Base-by-base conservation (phyloP, 192 early-diverging fungal species). In the Funneliformis geosporum region DNA sequence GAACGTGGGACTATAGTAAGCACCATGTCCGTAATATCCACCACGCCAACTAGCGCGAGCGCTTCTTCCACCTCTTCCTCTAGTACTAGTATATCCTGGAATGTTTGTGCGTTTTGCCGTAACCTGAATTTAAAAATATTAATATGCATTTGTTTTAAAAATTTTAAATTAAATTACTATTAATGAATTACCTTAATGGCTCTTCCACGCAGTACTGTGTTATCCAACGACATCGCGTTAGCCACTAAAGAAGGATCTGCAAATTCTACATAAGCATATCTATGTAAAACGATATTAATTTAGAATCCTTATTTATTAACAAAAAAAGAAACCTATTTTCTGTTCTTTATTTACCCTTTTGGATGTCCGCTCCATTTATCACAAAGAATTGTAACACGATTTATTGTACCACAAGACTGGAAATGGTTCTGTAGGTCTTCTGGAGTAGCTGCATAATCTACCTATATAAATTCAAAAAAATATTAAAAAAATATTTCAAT, bases 251-350 rank as follows among this genome's bases (percentile, higher is more conserved):
- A 86, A 10, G 90, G 84, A 73, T 96, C 92, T 23, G 93, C 94
- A 92, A 99, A 99, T 84, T 99, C 98, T 8, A 99, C 90, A 79
- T 98, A 99, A 8, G 96, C 98, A 79, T 92, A 98, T 28, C 91
- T 86, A 80, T 18, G 78, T 40, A 18, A 33, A 59, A 27, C 12
- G 38, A 25, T 38, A 38, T 47, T 6, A 28, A 21, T 40, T 16
- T 73, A 84, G 81, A 39, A 39, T 38, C 3, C 9, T 38, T 25
- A 82, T 84, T 73, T 85, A 84, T 12, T 83, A 85, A 79, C 86
- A 85, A 18, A 28, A 8, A 81, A 16, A 18, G 7, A 21, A 28
- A 65, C 18, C 11, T 47, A 69, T 44, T 27, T 7, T 2, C 10
- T 5, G 11, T 69, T 62, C 6, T 61, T 47, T 10, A 33, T 43